These are phyloP conservation scores for Syzygium grande DNA, from an alignment of 345 rosid species.

Conservation along the genomic window DNA sequence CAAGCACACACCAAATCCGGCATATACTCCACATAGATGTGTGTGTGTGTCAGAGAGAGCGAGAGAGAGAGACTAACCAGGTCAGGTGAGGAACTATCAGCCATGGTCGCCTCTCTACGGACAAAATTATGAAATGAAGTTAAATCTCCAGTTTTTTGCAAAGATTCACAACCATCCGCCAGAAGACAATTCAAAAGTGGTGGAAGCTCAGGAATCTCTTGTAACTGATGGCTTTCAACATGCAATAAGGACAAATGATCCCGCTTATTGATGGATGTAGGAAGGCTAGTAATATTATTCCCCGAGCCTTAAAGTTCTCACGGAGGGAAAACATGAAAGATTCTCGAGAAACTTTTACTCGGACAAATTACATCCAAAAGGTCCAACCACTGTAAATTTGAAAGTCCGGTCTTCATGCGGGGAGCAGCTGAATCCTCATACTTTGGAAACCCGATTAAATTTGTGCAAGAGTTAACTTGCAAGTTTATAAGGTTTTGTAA, in stretches of 20 bases:
- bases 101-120: neutral
- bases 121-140: too few species aligned
- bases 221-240: neutral
- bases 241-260: too few species aligned
- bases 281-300: neutral
- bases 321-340: neutral
- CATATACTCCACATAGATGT: neutral
- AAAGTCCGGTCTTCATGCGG: neutral
- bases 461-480: neutral
- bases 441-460: neutral
- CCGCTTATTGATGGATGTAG: neutral
- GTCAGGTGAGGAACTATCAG: neutral
- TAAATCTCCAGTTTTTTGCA: neutral
- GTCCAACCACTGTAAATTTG: neutral
- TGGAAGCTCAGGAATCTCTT: neutral
- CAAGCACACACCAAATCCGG: neutral
- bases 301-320: rapidly evolving
- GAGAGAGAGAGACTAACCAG: neutral
- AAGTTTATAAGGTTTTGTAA: neutral
- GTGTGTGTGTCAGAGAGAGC: neutral
- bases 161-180: neutral
- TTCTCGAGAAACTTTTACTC: neutral
- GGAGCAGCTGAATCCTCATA: neutral
- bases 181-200: neutral
- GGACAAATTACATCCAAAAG: neutral